These are phyloP conservation scores for Rhynchospora pubera DNA, from an alignment of 176 grass and related monocot genomes.

Conservation along the genomic window DNA sequence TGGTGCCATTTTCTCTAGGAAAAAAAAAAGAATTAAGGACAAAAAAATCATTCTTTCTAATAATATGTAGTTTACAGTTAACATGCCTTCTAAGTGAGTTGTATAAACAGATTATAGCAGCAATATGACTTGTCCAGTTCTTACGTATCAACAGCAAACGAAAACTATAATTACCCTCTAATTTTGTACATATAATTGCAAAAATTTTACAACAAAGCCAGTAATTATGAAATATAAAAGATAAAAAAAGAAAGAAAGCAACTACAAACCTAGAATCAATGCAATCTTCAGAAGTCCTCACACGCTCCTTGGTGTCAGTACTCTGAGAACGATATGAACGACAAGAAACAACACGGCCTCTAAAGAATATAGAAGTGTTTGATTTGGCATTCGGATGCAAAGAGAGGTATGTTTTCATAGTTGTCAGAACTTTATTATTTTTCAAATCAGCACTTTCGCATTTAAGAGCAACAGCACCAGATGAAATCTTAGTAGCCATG, in stretches of 20 bases:
- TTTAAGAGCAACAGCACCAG: slow-evolving; percentile 27
- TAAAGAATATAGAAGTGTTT: slow-evolving; percentile 15
- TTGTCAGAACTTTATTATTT: slow-evolving; percentile 24
- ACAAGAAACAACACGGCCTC: slow-evolving; percentile 24
- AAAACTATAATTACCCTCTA: background rate
- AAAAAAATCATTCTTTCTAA: slow-evolving; percentile 27
- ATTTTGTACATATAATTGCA: background rate
- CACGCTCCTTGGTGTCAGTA: slow-evolving; percentile 39
- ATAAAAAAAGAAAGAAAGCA: background rate
- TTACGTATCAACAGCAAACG: background rate
- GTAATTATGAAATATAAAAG: background rate
- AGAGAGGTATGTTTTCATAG: slow-evolving; percentile 24
- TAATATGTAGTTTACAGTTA: background rate
- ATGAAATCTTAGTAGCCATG: slow-evolving; percentile 44
- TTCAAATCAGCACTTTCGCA: slow-evolving; percentile 29
- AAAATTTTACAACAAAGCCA: background rate
- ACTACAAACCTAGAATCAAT: slow-evolving; percentile 33
- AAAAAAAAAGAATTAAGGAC: slow-evolving; percentile 17
- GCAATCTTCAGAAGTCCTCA: slow-evolving; percentile 28
- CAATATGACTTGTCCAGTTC: background rate
- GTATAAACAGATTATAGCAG: background rate
- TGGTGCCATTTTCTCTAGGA: slow-evolving; percentile 27
- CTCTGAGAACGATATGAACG: slow-evolving; percentile 35
- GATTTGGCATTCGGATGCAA: slow-evolving; percentile 19
- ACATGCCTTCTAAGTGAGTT: background rate